Evolutionary conservation across 2,329 filamentous ascomycete species (phyloP), one percentile per base, ranked within the genome.

Genomic region (Allantophomopsis lycopodina): DNA sequence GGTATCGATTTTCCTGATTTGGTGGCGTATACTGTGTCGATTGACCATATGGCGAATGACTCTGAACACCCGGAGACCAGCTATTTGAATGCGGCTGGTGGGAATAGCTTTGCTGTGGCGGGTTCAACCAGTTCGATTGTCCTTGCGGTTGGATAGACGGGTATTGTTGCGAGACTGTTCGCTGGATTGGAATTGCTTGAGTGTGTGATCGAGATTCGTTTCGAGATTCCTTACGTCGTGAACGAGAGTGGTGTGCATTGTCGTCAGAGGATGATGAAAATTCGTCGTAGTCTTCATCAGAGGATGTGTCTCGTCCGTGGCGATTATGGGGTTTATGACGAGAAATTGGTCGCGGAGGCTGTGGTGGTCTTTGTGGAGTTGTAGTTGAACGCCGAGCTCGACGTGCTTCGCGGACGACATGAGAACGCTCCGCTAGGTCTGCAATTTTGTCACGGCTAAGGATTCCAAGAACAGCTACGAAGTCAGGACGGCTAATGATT

Each of bases 391-490:
- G 20, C 12, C 38, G 39, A 32, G 38, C 37, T 7, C 32, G 46
- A 23, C 51, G 47, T 13, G 48, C 44, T 34, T 49, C 51, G 28
- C 66, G 58, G 5, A 64, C 53, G 11, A 58, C 60, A n/a, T 48
- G 34, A 1, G 52, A 53, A 5, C 59, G 55, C 4, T 61, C 61
- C 2, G 73, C 72, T 40, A 64, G 70, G 6, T 68, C 60, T 15
- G 60, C 58, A 32, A 80, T 67, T 34, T 78, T 54, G 11, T 70
- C 65, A 1, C 62, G 63, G 2, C 60, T 60, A 2, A 79, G 59
- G 12, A 67, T 60, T 4, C 76, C 76, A 0, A 79, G 62, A 4
- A 79, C 57, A 11, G 74, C 75, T 2, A 79, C 72, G 42, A 73
- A 79, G 1, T 69, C 65, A 0, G 72, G 73, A 1, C 71, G 63